These are phyloP conservation scores for Metroxylon sagu DNA, from an alignment of 176 grass and related monocot genomes.

Conservation along the genomic window DNA sequence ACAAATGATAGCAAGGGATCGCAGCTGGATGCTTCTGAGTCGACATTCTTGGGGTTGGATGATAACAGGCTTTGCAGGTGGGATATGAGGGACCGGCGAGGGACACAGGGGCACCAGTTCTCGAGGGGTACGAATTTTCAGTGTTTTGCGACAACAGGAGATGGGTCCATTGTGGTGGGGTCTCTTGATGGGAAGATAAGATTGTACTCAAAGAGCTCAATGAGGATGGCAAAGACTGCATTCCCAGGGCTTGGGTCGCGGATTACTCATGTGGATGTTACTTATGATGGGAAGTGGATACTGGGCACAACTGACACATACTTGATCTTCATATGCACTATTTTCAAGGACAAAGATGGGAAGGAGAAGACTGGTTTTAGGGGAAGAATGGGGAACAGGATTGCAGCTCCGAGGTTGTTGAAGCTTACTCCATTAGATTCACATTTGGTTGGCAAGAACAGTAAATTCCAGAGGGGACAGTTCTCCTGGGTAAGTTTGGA, in stretches of 20 bases:
- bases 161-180: slow-evolving; percentile 75
- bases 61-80: slow-evolving; percentile 78
- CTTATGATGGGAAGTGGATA: slow-evolving; percentile 92
- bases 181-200: slow-evolving; percentile 88
- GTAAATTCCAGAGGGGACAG: slow-evolving; percentile 74
- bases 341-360: slow-evolving; percentile 90
- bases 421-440: slow-evolving; percentile 90
- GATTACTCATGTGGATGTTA: slow-evolving; percentile 76
- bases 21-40: slow-evolving; percentile 69
- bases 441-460: slow-evolving; percentile 54
- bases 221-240: slow-evolving; percentile 87
- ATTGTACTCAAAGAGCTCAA: slow-evolving; percentile 70
- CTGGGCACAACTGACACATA: slow-evolving; percentile 76
- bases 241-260: slow-evolving; percentile 86
- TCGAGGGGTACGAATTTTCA: slow-evolving; percentile 78
- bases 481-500: slow-evolving; percentile 78
- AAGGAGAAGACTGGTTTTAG: slow-evolving; percentile 84
- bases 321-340: slow-evolving; percentile 74
- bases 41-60: slow-evolving; percentile 81
- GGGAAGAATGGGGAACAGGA: slow-evolving; percentile 75
- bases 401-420: slow-evolving; percentile 65
- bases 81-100: slow-evolving; percentile 79
- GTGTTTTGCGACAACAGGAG: slow-evolving; percentile 83
- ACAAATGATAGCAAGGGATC: slow-evolving; percentile 72
- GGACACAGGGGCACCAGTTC: slow-evolving; percentile 89